Evolutionary conservation across 495 filamentous ascomycete species (phyloP).

Genomic region (Podospora pseudopauciseta): DNA sequence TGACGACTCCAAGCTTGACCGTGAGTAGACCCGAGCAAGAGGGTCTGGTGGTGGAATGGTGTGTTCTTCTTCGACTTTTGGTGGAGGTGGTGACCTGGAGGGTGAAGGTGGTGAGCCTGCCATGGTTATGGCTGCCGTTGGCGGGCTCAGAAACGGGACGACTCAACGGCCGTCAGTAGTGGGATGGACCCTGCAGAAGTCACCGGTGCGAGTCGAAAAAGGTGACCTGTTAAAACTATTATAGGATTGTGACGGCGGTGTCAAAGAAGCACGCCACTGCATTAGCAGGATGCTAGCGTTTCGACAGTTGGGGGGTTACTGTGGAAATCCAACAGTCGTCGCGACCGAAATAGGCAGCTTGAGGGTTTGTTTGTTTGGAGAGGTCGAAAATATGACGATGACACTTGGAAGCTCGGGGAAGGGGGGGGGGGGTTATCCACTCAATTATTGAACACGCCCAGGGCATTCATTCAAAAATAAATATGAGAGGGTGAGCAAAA

Average conservation of each 20-base stretch:
- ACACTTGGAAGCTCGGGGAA: neutral
- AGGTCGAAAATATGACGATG: neutral
- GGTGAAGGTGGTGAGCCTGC: slow-evolving; percentile 3
- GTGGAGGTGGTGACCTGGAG: neutral
- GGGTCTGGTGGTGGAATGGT: slow-evolving; percentile 9
- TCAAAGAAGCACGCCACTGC: slow-evolving; percentile 4
- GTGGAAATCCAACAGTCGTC: neutral
- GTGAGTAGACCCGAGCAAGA: slow-evolving; percentile 6
- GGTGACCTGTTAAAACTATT: neutral
- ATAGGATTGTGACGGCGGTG: neutral
- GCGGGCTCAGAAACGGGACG: neutral
- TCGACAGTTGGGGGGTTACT: neutral
- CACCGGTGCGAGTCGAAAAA: neutral
- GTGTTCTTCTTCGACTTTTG: neutral
- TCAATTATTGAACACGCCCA: neutral
- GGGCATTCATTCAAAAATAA: neutral
- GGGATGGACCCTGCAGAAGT: neutral
- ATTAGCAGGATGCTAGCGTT: neutral
- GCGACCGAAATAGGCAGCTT: neutral
- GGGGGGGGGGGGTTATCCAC: neutral
- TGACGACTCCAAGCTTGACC: slow-evolving; percentile 7
- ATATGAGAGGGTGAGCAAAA: neutral
- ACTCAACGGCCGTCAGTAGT: neutral
- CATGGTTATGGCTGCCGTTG: neutral
- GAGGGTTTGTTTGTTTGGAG: neutral